Evolutionary conservation across 1,139 yeast genomes (phyloP), one percentile per base, ranked within the genome.

Genomic region (Sugiyamaella japonica): DNA sequence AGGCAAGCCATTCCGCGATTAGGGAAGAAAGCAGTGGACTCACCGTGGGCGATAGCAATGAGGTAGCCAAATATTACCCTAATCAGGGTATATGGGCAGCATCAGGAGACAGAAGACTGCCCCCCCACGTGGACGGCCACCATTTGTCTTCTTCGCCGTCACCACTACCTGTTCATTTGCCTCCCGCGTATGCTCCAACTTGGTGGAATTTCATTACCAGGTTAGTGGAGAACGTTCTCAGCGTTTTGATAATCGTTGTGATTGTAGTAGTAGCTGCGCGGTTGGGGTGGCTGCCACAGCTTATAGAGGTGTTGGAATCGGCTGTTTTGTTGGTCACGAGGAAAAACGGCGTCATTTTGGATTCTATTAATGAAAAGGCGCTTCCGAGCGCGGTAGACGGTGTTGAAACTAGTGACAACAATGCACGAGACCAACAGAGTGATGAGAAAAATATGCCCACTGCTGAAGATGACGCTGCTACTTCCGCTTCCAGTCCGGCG

Each of bases 141-240:
- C 25, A 41, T 13, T 25, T 44, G 15, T 29, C 29, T 15, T 8
- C 12, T 37, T 28, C 37, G 15, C 42, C 53, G 31, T n/a, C 41
- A 13, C 23, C 40, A 1, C 25, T 23, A 3, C 49, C 49, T 20
- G 17, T 29, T 9, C 44, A 54, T 28, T 48, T 56, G 15, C 56
- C 59, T 10, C 55, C 61, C 1, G 55, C 61, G 3, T 58, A 60
- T 3, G 44, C 58, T 3, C 56, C 67, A 7, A 38, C 60, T 5
- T 56, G 66, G 61, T 56, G 62, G 52, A 60, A 60, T 29, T 56
- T 67, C 17, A 39, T 64, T 4, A 42, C 59, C 29, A 59, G 72
- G 54, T 68, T 81, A 23, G 59, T 79, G 39, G 86, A 83, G 63
- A 83, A 82, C 59, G 69, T 80, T 1, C 66, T 78, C 23, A 76